These are phyloP conservation scores for Celoporthe dispersa DNA, from an alignment of 2,329 filamentous ascomycete species.

Conservation along the genomic window DNA sequence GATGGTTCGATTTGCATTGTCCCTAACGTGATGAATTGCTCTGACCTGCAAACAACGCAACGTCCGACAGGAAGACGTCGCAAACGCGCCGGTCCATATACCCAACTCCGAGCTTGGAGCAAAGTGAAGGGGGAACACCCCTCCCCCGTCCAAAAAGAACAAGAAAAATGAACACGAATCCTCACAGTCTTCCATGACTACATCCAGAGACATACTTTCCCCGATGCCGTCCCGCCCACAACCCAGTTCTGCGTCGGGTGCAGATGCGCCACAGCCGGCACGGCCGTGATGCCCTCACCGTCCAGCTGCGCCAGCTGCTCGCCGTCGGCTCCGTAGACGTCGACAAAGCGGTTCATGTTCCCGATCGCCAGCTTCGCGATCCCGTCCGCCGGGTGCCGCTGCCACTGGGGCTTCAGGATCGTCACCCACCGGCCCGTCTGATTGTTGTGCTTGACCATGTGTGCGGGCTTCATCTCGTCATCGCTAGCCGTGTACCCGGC, in stretches of 20 bases:
- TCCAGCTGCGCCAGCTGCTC: conserved; percentile 87
- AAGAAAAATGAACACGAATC: neutral
- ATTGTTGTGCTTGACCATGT: conserved; percentile 83
- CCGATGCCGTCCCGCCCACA: conserved; percentile 86
- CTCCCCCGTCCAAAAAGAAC: too few species aligned
- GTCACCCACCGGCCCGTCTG: conserved; percentile 96
- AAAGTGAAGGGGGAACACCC: too few species aligned
- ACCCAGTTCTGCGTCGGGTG: conserved; percentile 91
- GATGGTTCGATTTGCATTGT: neutral
- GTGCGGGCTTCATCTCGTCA: conserved; percentile 69
- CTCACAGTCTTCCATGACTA: conserved; percentile 40
- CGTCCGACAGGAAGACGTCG: neutral
- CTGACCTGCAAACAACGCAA: neutral
- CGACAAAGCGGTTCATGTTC: conserved; percentile 97
- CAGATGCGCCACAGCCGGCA: conserved; percentile 90
- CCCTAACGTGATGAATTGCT: neutral
- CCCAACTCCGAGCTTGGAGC: neutral
- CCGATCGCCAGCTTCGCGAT: conserved; percentile 90
- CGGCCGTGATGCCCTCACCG: conserved; percentile 89
- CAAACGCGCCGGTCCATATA: neutral
- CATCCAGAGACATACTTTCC: conserved; percentile 91
- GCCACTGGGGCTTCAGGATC: conserved; percentile 84
- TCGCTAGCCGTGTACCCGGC: conserved; percentile 61
- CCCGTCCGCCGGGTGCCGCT: conserved; percentile 74
- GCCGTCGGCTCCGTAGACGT: conserved; percentile 81